Base-by-base conservation (phyloP, 2,329 filamentous ascomycete species). In the Phialophora chinensis region DNA sequence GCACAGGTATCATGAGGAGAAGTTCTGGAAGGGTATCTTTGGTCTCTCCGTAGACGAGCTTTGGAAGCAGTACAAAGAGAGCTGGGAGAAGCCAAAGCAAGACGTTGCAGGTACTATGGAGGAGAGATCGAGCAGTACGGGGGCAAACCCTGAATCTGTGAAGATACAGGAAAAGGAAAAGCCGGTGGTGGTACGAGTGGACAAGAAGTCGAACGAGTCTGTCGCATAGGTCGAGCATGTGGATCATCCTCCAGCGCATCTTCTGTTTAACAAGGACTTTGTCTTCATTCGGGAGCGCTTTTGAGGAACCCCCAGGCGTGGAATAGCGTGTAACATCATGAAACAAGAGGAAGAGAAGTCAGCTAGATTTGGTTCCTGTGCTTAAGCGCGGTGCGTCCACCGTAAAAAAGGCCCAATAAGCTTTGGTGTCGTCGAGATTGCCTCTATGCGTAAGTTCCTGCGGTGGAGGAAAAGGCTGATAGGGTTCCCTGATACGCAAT, bases 51-150 rank as follows among this genome's bases (percentile, higher is more conserved):
- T 97, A 0, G 81, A 85, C 53, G 81, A 89, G 69, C 79, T 97
- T 33, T 97, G 92, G 90, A 80, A 83, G 23, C 88, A 91, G 67
- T 97, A 97, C 79, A 83, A 80, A 31, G 74, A 78, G 69, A 80
- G 79, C 71, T 74, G 88, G 69, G 80, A 81, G 70, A 72, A 75
- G 50, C 68, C 73, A 27, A 66, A 70, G 49, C 67, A 71, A 29
- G 62, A 66, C n/a, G 66, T 67, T 17, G 63, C 67, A 20, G n/a
- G 31, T 44, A 5, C 47, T 44, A 50, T 29, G 23, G 60, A 50
- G 38, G n/a, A 42, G 59, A 57, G 42, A 35, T 59, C 44, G 17
- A 65, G 62, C 27, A 52, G 20, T 25, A 57, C 35, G 8, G 55
- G 33, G 2, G 54, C 68, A n/a, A 60, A 44, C 38, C 6, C 38